Percentiles rank a stretch among this genome's conserved stretches.
phyloP scores from a whole-genome alignment of 208 protist species.

The Leishmania martiniquensis region DNA sequence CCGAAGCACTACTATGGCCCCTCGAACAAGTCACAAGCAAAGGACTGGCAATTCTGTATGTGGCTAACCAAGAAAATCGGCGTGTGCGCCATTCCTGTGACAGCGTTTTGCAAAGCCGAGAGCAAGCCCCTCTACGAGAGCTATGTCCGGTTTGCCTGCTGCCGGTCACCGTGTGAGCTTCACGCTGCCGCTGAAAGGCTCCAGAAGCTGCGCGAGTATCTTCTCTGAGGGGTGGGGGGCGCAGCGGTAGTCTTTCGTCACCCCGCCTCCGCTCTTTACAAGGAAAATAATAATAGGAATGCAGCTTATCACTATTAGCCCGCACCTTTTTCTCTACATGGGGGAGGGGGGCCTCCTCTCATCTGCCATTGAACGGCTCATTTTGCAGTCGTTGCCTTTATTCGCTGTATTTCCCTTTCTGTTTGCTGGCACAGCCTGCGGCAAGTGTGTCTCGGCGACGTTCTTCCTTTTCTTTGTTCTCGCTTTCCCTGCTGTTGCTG shows the following conservation, averaged over 20 bases:
- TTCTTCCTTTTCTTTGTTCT: conserved; percentile 14
- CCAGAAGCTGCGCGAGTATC: conserved; percentile 49
- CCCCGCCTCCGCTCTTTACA: background rate
- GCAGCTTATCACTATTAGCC: background rate
- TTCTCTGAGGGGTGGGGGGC: conserved; percentile 7
- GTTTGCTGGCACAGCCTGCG: background rate
- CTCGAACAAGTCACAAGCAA: conserved; percentile 41
- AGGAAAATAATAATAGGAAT: background rate
- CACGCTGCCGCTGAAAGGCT: conserved; percentile 50
- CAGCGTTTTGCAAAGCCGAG: conserved; percentile 69
- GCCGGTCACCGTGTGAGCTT: conserved; percentile 80
- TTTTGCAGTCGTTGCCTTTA: background rate
- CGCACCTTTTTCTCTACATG: background rate
- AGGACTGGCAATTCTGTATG: conserved; percentile 89
- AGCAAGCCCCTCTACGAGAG: conserved; percentile 59
- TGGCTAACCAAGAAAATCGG: conserved; percentile 89
- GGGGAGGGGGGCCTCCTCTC: background rate
- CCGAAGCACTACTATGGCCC: conserved; percentile 70
- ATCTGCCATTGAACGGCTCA: background rate
- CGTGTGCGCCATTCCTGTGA: conserved; percentile 87
- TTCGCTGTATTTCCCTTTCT: too few relatives aligned
- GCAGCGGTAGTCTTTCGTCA: background rate
- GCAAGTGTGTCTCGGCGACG: background rate
- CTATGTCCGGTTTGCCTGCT: conserved; percentile 90
- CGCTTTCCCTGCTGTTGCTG: background rate